Base-by-base conservation (phyloP, 371 early-diverging fungal genomes). In the Dentiscutata heterogama region DNA sequence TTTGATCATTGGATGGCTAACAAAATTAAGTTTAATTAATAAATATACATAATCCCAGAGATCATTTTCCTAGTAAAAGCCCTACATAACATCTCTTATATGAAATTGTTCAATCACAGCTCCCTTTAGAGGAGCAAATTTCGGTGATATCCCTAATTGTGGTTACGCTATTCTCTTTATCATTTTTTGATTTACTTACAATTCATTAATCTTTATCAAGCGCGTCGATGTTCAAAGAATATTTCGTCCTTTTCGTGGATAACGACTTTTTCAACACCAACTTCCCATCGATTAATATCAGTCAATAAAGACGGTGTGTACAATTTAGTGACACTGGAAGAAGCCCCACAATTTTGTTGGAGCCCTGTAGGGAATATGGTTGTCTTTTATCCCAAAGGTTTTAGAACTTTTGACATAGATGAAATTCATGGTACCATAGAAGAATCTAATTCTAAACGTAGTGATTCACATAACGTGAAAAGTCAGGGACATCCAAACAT, bases 231-330 rank as follows among this genome's bases (percentile, higher is more conserved):
- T 54, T 84, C 84, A 13, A 89, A 88, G 50, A 80, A 88, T 14
- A 79, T 92, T 5, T 84, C 89, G 10, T 90, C 92, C 0, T 93
- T 93, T 86, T 85, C 91, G 0, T 93, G 94, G 87, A 92, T 93
- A 72, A 78, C 83, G 22, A 83, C 85, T 13, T 64, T 29, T 25
- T 73, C 73, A 53, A n/a, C 77, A 39, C 78, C 85, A 42, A 81
- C 83, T 5, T 84, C 82, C 11, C 85, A 87, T 10, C 84, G 90
- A 14, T 79, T 93, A 6, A 77, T 93, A 10, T 85, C 92, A 0
- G 86, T 92, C 72, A 89, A 90, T 75, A 89, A 89, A 51, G 94
- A 94, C 60, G 89, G 88, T 16, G 86, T 86, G 22, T 90, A 93
- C 77, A 91, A 92, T 78, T 86, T 90, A 8, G 84, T 91, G 0